Evolutionary conservation across 2,329 filamentous ascomycete species (phyloP).

Genomic region (Phialophora verrucosa): DNA sequence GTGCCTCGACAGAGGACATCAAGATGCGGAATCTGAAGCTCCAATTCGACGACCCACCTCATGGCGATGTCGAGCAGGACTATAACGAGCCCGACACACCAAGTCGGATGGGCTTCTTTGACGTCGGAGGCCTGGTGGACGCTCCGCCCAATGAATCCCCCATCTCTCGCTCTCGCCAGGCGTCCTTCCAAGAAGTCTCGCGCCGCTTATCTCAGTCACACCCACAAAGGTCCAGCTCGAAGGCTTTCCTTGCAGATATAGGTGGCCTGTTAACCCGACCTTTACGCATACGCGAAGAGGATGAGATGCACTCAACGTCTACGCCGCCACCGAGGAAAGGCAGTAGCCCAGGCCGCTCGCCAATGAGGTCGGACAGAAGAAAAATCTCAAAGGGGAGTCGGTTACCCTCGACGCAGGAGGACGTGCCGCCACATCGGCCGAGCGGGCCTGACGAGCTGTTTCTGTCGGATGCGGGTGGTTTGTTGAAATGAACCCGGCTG

Average conservation of each 20-base stretch:
- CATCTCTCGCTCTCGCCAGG: slow-evolving; percentile 42
- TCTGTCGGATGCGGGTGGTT: slow-evolving; percentile 40
- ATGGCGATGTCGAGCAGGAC: not conserved
- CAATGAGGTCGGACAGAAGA: slow-evolving; percentile 26
- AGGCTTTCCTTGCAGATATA: slow-evolving; percentile 39
- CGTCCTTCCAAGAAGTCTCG: slow-evolving; percentile 31
- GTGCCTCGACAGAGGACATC: slow-evolving; percentile 35
- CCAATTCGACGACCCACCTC: slow-evolving; percentile 21
- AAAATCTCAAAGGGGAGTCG: slow-evolving; percentile 24
- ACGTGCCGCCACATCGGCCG: slow-evolving; percentile 54
- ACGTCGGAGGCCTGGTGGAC: slow-evolving; percentile 77
- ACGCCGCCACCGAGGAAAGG: slow-evolving; percentile 16
- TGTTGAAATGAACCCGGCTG: slow-evolving; percentile 32
- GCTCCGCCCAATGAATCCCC: slow-evolving; percentile 38
- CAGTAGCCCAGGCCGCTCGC: slow-evolving; percentile 27
- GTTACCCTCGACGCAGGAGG: slow-evolving; percentile 41
- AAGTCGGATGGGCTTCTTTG: slow-evolving; percentile 77
- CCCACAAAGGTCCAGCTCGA: slow-evolving; percentile 31
- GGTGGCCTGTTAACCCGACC: slow-evolving; percentile 37
- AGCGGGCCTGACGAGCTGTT: slow-evolving; percentile 49
- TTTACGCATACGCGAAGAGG: slow-evolving; percentile 31
- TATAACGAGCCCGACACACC: slow-evolving; percentile 33
- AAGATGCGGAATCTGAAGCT: slow-evolving; percentile 33
- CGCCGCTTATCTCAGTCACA: slow-evolving; percentile 21
- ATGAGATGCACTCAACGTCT: slow-evolving; percentile 24